Evolutionary conservation across 306 rosid species (phyloP), one percentile per base, ranked within the genome.

Genomic region (Citrullus mucosospermus): DNA sequence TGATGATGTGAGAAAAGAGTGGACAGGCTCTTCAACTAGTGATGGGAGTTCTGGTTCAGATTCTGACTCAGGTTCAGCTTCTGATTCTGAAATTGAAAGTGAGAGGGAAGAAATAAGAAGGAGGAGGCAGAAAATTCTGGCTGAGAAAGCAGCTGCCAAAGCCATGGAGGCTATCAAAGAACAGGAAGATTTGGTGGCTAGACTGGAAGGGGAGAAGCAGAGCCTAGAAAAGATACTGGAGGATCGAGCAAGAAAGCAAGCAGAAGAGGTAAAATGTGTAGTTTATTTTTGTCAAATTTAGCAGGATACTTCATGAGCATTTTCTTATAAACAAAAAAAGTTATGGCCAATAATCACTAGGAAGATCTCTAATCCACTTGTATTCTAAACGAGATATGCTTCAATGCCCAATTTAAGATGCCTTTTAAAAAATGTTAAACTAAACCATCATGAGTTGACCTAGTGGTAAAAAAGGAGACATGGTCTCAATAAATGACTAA

Each of bases 151-250:
- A 13, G 97, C 96, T 51, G 98, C 96, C 60, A 92, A 88, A 83
- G 98, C 97, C 81, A 75, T 77, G 67, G 93, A 86, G 79, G 92
- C 84, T 77, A 91, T 96, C 82, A 88, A 93, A 84, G 98, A 91
- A 81, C 82, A 86, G 84, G 98, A 96, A 83, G 88, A 96, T 79
- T 84, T 81, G 78, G 98, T 92, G 82, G 99, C 98, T 67, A 91
- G 89, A 85, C 84, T 96, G 89, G 99, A 96, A 81, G 99, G 99
- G 9, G 98, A 96, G 90, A 96, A 88, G 85, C 90, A 92, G 82
- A 96, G 98, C 86, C 88, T 91, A 54, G 98, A 96, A 88, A 96
- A 96, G 87, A 96, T 91, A 78, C 88, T 90, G 18, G 98, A 95
- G 85, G 96, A 88, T 80, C 87, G 96, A 81, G 97, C 94, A 80